Base-by-base conservation (phyloP, 2,329 filamentous ascomycete genomes). In the Geosmithia morbida region DNA sequence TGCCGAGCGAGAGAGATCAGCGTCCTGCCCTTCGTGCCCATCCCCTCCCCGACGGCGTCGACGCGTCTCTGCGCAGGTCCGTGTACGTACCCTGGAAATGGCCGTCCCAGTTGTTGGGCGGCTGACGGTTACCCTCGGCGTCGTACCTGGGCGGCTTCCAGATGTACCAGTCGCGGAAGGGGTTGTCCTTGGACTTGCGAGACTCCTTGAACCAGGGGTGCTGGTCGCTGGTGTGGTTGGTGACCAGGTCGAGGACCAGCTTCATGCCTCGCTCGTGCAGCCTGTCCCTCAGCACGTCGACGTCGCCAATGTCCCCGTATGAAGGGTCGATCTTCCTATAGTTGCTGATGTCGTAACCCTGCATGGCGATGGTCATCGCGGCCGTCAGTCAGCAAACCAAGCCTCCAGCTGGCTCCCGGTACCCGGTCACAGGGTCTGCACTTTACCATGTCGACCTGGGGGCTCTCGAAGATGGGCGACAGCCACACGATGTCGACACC, bases 171-270 rank as follows among this genome's bases (percentile, higher is more conserved):
- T 79, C 70, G 33, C 77, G 64, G 54, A 75, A 76, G 1, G 68
- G 63, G 57, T 68, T 76, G 50, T 70, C 61, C 54, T 71, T 77
- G 26, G 68, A 71, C 50, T 68, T 70, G 46, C 71, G 65, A 17
- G 74, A 73, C 52, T 77, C 68, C 43, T 69, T 62, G 60, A 80
- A 80, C 76, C 76, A 80, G 33, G 66, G 61, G 53, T 79, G 75
- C 57, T 78, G 65, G 51, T 70, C 61, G 42, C 62, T 68, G 1
- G 82, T 87, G 58, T 88, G 83, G 51, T 87, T 87, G 47, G 86
- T 75, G 1, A 87, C 84, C 10, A 87, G 64, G 55, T 87, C 83
- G 53, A 87, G 72, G 19, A 87, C 71, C 11, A 87, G 65, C 57
- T 79, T 82, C 74, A 87, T 83, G 2, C 71, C 75, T 2, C 79